Base-by-base conservation (phyloP, 352 stramenopile genomes). In the Phytopythium vexans region DNA sequence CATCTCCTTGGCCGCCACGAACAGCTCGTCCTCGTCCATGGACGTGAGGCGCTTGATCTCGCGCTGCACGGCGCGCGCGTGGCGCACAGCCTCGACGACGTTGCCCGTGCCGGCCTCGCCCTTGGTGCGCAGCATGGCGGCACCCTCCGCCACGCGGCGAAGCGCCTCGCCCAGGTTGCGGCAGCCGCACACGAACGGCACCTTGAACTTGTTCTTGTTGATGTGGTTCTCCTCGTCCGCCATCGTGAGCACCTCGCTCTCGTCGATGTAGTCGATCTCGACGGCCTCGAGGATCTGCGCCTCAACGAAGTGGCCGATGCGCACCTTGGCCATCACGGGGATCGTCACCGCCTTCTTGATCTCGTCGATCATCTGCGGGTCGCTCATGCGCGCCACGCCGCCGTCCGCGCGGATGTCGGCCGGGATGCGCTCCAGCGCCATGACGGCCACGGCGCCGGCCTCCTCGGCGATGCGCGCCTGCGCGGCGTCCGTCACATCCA, bases 301-400 rank as follows among this genome's bases (percentile, higher is more conserved):
- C 73, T 99, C 97, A 9, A 99, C 96, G 65, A 99, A 99, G 77
- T 99, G 97, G 56, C 96, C 96, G 59, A 99, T 99, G 56, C 97
- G 92, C 31, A 88, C 92, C 82, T 99, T 99, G 43, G 97, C 97
- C 97, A 99, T 99, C 37, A 99, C 97, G 11, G 97, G 97, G 62
- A 99, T 99, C 34, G 94, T 98, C 36, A 99, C 97, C 9, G 95
- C 96, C 59, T 97, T 97, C 77, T 99, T 98, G 74, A 99, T 99
- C 64, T 95, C 92, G 39, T 95, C 80, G 62, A 99, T 99, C 86
- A 99, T 97, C 56, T 94, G 62, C 11, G 97, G 97, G 74, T 99
- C 97, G 39, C 86, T 97, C 95, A 99, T 99, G 52, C 97, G 93
- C 6, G 97, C 97, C 8, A 99, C 96, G 34, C 97, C 96, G 35